These are phyloP conservation scores for Phellopilus nigrolimitatus DNA, from an alignment of 1,284 basidiomycete genomes.

Conservation along the genomic window DNA sequence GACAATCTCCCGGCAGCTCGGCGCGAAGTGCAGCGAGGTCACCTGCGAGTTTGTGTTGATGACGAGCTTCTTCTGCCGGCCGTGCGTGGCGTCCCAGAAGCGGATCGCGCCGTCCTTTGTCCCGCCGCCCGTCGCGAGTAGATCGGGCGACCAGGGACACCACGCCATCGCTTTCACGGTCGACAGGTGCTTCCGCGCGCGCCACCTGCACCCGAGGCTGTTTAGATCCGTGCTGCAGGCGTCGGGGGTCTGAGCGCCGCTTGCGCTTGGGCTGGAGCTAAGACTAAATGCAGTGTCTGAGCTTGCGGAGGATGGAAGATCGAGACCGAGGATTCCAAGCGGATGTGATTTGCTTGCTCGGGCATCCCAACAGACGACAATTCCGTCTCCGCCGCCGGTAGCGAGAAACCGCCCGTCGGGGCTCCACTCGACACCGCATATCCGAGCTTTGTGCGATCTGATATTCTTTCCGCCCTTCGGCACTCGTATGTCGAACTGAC, in stretches of 20 bases:
- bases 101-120: conserved; percentile 18
- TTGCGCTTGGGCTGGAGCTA: background rate
- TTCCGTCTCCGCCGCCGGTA: conserved; percentile 16
- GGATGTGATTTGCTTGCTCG: conserved; percentile 6
- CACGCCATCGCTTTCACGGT: conserved; percentile 73
- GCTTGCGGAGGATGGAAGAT: conserved; percentile 3
- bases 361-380: conserved; percentile 15
- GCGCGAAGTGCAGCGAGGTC: conserved; percentile 17
- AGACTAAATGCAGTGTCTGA: background rate
- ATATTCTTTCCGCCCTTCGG: conserved; percentile 4
- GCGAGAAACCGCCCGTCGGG: conserved; percentile 15
- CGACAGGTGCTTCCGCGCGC: conserved; percentile 11
- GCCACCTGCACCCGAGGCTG: conserved; percentile 6
- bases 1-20: conserved; percentile 17
- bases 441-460: conserved; percentile 13
- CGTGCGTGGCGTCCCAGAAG: conserved; percentile 15
- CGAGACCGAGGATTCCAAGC: background rate
- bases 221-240: conserved; percentile 9
- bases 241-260: background rate
- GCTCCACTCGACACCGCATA: conserved; percentile 19
- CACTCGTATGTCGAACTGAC: conserved; percentile 17
- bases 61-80: background rate
- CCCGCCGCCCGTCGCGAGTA: conserved; percentile 79
- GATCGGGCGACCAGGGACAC: conserved; percentile 85
- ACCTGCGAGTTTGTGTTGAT: conserved; percentile 17